Percentiles rank a stretch among this genome's conserved stretches.
These are phyloP conservation scores for Metschnikowia continentalis DNA, from an alignment of 805 yeast genomes.

Conservation along the genomic window DNA sequence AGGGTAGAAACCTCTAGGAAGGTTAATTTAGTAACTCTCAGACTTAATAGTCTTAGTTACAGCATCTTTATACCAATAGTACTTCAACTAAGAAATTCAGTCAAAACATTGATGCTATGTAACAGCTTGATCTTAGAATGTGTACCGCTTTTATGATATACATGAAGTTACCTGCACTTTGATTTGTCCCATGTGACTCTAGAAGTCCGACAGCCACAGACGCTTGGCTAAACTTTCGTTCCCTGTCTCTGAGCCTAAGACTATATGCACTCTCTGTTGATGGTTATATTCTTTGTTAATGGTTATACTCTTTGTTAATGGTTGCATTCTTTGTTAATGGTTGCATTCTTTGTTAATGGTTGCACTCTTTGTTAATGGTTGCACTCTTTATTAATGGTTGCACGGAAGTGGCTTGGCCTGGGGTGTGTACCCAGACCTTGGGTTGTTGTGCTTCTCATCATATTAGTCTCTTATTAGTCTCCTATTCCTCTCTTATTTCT, in stretches of 20 bases:
- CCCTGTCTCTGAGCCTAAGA: slow-evolving; percentile 16
- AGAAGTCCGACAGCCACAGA: slow-evolving; percentile 4
- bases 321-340: not conserved
- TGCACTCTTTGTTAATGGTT: not conserved
- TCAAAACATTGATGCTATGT: too few species aligned
- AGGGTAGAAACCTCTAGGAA: slow-evolving; percentile 67
- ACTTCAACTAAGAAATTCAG: too few species aligned
- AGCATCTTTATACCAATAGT: not conserved
- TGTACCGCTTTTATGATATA: not conserved
- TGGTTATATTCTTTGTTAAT: not conserved
- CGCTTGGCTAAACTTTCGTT: slow-evolving; percentile 8
- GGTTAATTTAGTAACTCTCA: slow-evolving; percentile 4
- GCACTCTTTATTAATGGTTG: slow-evolving; percentile 1
- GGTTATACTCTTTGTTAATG: not conserved
- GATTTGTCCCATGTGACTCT: slow-evolving; percentile 25
- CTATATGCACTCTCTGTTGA: slow-evolving; percentile 9
- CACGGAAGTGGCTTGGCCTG: slow-evolving; percentile 6
- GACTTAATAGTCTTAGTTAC: not conserved
- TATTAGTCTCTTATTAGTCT: too few species aligned
- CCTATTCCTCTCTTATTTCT: too few species aligned
- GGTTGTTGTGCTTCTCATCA: slow-evolving; percentile 22
- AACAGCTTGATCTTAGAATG: too few species aligned
- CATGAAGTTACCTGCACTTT: not conserved
- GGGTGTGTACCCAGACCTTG: slow-evolving; percentile 28
- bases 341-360: not conserved